These are phyloP conservation scores for Chaetomidium leptoderma DNA, from an alignment of 495 filamentous ascomycete genomes.

Conservation along the genomic window DNA sequence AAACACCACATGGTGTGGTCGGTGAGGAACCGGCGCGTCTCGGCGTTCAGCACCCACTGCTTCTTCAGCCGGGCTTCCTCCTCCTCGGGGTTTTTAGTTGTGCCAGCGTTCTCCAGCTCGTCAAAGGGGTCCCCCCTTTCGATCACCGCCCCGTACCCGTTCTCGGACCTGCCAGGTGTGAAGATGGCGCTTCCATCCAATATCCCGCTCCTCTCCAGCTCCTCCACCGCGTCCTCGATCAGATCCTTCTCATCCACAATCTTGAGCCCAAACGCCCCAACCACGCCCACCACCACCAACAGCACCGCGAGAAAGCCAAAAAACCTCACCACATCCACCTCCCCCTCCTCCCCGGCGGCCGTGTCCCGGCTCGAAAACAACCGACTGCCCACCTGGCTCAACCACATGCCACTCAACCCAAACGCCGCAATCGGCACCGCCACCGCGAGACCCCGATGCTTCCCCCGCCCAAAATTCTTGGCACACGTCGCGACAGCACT, in stretches of 20 bases:
- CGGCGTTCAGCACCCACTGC: conserved; percentile 79
- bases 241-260: conserved; percentile 62
- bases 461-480: conserved; percentile 91
- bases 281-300: conserved; percentile 62
- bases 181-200: conserved; percentile 53
- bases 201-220: conserved; percentile 79
- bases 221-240: conserved; percentile 81
- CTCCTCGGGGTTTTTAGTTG: conserved; percentile 42
- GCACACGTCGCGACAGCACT: conserved; percentile 86
- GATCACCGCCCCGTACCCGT: conserved; percentile 39
- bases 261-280: conserved; percentile 67
- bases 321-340: conserved; percentile 79
- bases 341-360: conserved; percentile 59
- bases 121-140: conserved; percentile 28
- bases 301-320: conserved; percentile 75
- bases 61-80: conserved; percentile 72
- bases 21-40: conserved; percentile 73
- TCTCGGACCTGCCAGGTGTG: conserved; percentile 31
- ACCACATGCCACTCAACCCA: conserved; percentile 90
- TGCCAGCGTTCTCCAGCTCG: conserved; percentile 35
- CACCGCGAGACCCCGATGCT: conserved; percentile 81
- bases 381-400: conserved; percentile 80
- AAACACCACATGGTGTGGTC: conserved; percentile 96
- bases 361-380: conserved; percentile 61
- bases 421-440: conserved; percentile 89